These are phyloP conservation scores for Selenicereus undatus DNA, from an alignment of 148 eudicot genomes.

Conservation along the genomic window DNA sequence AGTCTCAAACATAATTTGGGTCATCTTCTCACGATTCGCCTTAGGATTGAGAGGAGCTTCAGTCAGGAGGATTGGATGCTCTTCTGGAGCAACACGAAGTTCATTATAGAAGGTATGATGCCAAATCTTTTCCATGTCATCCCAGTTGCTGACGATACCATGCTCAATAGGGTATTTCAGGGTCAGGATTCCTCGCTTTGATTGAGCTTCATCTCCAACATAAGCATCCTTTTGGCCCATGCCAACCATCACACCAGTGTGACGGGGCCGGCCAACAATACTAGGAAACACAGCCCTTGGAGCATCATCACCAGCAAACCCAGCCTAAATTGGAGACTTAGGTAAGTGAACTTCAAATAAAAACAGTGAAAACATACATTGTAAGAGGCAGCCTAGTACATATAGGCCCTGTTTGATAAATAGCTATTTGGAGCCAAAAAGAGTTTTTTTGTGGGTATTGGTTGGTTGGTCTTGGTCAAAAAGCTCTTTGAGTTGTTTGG, in stretches of 20 bases:
- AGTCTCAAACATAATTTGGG: slow-evolving; percentile 56
- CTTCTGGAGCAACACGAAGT: slow-evolving; percentile 60
- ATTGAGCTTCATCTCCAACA: slow-evolving; percentile 60
- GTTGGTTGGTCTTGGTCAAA: too few relatives aligned
- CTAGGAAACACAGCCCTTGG: slow-evolving; percentile 70
- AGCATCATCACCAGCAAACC: slow-evolving; percentile 65
- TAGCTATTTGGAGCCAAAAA: too few relatives aligned
- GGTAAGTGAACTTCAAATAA: background rate
- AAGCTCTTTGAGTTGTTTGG: too few relatives aligned
- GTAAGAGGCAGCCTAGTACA: background rate
- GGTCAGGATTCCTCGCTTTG: slow-evolving; percentile 57
- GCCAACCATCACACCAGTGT: slow-evolving; percentile 63
- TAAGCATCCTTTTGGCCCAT: slow-evolving; percentile 65
- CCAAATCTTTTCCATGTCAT: slow-evolving; percentile 65
- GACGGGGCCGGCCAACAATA: slow-evolving; percentile 56
- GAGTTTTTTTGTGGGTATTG: too few relatives aligned
- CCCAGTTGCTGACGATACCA: slow-evolving; percentile 60
- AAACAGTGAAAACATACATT: background rate
- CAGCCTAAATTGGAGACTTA: slow-evolving; percentile 33
- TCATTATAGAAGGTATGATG: slow-evolving; percentile 62
- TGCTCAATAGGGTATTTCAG: slow-evolving; percentile 56
- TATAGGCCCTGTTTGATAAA: too few relatives aligned
- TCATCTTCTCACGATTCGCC: slow-evolving; percentile 61
- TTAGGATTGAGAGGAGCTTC: slow-evolving; percentile 63
- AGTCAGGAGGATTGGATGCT: slow-evolving; percentile 53